Percentiles rank a stretch among this genome's conserved stretches.
Evolutionary conservation across 345 rosid species (phyloP).

Genomic region (Geranium brycei): DNA sequence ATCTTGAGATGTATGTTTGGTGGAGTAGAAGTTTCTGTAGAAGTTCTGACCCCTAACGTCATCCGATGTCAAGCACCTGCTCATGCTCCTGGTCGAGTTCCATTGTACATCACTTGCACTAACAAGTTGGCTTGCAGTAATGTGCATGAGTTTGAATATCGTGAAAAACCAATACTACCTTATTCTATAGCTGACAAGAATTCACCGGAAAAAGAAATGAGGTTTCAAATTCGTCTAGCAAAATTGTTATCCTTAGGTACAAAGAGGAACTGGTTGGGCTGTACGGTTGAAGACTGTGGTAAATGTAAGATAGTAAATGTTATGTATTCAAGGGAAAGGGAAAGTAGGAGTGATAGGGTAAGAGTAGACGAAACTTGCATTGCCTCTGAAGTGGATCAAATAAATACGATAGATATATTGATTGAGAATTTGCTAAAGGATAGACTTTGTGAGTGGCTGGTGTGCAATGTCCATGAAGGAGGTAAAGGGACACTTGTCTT

Average conservation of each 20-base stretch:
- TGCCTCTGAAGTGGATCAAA: slow-evolving; percentile 6
- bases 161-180: slow-evolving; percentile 24
- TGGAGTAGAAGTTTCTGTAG: slow-evolving; percentile 56
- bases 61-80: slow-evolving; percentile 48
- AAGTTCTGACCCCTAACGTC: slow-evolving; percentile 32
- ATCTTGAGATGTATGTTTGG: slow-evolving; percentile 71
- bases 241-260: slow-evolving; percentile 21
- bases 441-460: slow-evolving; percentile 42
- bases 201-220: slow-evolving; percentile 19
- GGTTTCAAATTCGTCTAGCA: slow-evolving; percentile 33
- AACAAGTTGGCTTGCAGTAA: slow-evolving; percentile 67
- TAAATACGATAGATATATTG: slow-evolving; percentile 21
- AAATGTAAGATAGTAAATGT: slow-evolving; percentile 27
- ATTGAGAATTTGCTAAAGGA: slow-evolving; percentile 33
- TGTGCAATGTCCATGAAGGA: slow-evolving; percentile 33
- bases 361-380: slow-evolving; percentile 6
- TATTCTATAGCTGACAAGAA: slow-evolving; percentile 6
- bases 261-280: slow-evolving; percentile 19
- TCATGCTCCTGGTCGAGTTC: slow-evolving; percentile 45
- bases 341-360: slow-evolving; percentile 10
- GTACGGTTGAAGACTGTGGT: slow-evolving; percentile 25
- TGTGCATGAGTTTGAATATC: slow-evolving; percentile 60
- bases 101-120: slow-evolving; percentile 50
- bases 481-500: slow-evolving; percentile 35
- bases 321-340: slow-evolving; percentile 15